Conservation (phyloP, 176 grass and related monocot genomes). For the Bolboschoenus planiculmis region DNA sequence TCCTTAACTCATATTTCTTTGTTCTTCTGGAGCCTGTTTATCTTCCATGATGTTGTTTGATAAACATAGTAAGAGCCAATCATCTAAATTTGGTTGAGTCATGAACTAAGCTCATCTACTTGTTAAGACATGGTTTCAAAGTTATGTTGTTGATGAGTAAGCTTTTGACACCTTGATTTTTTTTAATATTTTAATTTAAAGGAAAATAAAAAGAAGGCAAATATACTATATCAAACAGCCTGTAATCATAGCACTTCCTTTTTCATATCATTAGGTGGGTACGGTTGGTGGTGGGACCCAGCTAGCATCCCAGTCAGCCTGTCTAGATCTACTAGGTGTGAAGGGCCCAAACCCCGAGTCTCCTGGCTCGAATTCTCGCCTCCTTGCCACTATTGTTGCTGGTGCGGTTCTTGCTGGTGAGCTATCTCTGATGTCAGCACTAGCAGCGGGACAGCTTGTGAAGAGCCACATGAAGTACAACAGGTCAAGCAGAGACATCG, state of each 20-base stretch:
- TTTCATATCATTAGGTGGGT: constrained; percentile 42
- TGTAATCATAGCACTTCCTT: background rate
- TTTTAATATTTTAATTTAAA: background rate
- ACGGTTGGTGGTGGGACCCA: constrained; percentile 75
- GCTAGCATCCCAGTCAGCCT: constrained; percentile 62
- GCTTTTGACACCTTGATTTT: background rate
- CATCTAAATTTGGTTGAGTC: background rate
- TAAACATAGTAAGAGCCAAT: constrained; percentile 1
- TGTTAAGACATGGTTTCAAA: background rate
- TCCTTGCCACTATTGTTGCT: constrained; percentile 54
- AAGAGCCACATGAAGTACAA: constrained; percentile 89
- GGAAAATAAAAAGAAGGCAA: background rate
- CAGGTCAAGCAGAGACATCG: constrained; percentile 50
- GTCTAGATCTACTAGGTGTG: constrained; percentile 63
- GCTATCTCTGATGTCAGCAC: constrained; percentile 63
- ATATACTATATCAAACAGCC: background rate
- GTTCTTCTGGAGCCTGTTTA: background rate
- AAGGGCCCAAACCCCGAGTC: constrained; percentile 47
- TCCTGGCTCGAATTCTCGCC: constrained; percentile 47
- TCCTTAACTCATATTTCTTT: background rate
- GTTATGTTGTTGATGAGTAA: background rate
- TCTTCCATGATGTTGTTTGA: background rate
- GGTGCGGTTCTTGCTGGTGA: constrained; percentile 73
- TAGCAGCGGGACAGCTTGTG: constrained; percentile 68
- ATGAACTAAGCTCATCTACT: background rate